Evolutionary conservation across 2,329 filamentous ascomycete species (phyloP).

Genomic region (Chrysosporium keratinophilum): DNA sequence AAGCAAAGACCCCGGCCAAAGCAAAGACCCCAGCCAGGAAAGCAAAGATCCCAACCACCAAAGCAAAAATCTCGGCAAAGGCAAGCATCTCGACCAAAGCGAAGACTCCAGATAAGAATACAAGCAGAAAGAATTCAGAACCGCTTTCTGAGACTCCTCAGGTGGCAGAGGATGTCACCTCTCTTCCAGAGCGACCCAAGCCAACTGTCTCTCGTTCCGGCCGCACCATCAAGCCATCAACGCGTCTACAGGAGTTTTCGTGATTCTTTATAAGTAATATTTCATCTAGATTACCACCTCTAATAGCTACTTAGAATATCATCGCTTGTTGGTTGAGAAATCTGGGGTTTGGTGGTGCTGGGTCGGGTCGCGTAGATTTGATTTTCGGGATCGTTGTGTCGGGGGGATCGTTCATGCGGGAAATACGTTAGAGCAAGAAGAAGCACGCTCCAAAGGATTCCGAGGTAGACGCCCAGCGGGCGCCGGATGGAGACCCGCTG

Average conservation of each 20-base stretch:
- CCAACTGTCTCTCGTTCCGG: not conserved
- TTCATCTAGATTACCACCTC: not conserved
- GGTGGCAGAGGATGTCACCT: not conserved
- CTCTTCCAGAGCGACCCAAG: not conserved
- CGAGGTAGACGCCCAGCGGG: no score
- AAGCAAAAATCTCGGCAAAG: no score
- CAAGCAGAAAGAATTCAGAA: not conserved
- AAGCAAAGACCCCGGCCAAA: no score
- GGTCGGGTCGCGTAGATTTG: no score
- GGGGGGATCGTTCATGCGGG: no score
- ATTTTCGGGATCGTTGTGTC: no score
- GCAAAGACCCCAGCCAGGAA: no score
- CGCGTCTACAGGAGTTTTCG: not conserved
- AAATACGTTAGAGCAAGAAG: no score
- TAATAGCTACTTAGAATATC: conserved; percentile 4
- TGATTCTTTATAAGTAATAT: conserved; percentile 4
- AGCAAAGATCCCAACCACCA: no score
- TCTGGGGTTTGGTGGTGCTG: not conserved
- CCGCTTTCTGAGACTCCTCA: not conserved
- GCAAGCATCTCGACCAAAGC: no score
- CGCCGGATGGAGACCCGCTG: no score
- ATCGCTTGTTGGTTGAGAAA: not conserved
- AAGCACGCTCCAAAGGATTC: no score
- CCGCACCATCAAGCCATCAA: not conserved
- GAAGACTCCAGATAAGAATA: not conserved